Evolutionary conservation across 1,284 basidiomycete species (phyloP), one percentile per base, ranked within the genome.

Genomic region (Bondarzewia mesenterica): DNA sequence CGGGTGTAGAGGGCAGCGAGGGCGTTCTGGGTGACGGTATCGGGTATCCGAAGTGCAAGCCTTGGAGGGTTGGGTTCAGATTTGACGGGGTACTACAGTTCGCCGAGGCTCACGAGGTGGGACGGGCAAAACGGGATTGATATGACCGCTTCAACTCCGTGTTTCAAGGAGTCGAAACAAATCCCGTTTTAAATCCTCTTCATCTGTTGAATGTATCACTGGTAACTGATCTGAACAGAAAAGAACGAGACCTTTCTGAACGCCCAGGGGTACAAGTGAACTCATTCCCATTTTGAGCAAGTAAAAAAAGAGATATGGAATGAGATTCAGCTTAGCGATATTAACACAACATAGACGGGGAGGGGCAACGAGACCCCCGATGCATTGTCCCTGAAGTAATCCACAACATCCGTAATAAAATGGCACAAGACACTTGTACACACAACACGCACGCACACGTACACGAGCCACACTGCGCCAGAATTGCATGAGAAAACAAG

Each of bases 311-410:
- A 22, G 22, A 2, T 14, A 23, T 12, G 16, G 15, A 14, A 8
- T 14, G 20, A 21, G 22, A 41, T 16, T 20, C 21, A n/a, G 10
- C 20, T 21, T 8, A 21, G 22, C 22, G 22, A 26, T 43, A 43
- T 43, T 43, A 43, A 43, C 22, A 43, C 42, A 43, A 43, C 42
- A 43, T 27, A 10, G 15, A 22, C 23, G 41, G 18, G 29, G 20
- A 15, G 42, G 29, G 4, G 29, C 14, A 43, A 16, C 23, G 16
- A 27, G 14, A 5, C 23, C 20, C 29, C 29, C 29, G 29, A 32
- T 32, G 12, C 29, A 32, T 32, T n/a, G 6, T 32, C 3, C 29
- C 10, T 32, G 29, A 32, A 32, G 29, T 32, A 7, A 32, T 32
- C 29, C 29, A 32, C 29, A 32, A 32, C 29, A 32, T 4, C n/a